Percentiles rank a stretch among this genome's conserved stretches.
These are phyloP conservation scores for Ophiognomonia clavigignenti-juglandacearum DNA, from an alignment of 2,329 filamentous ascomycete species.

Conservation along the genomic window DNA sequence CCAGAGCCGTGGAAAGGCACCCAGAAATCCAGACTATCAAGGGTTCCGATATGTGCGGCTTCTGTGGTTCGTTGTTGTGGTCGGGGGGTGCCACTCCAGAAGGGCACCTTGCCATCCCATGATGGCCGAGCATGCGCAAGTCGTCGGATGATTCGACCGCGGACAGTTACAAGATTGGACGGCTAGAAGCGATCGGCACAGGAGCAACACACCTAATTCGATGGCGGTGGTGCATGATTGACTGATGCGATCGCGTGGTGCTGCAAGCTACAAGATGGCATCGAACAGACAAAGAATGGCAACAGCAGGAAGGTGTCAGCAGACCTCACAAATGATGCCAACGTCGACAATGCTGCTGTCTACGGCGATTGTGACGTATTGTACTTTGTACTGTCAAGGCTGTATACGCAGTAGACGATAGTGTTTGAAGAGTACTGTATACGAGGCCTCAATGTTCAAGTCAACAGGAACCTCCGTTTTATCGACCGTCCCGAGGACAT, in stretches of 20 bases:
- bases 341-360: no score
- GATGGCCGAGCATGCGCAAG: constrained; percentile 4
- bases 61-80: constrained; percentile 1
- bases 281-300: neutral
- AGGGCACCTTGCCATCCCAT: constrained; percentile 5
- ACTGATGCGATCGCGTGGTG: constrained; percentile 1
- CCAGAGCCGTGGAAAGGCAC: neutral
- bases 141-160: constrained; percentile 8
- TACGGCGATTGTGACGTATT: no score
- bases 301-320: constrained; percentile 8
- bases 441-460: no score
- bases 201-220: constrained; percentile 8
- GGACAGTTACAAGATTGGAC: constrained; percentile 10
- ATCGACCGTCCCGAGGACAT: no score
- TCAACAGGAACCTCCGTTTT: no score
- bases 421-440: no score
- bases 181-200: constrained; percentile 14
- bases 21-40: no score
- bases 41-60: neutral
- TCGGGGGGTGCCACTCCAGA: constrained; percentile 7
- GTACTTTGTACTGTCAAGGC: neutral
- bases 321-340: no score
- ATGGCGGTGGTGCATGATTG: constrained; percentile 1
- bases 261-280: constrained; percentile 4
- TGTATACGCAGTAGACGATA: no score